Evolutionary conservation across 2,329 filamentous ascomycete species (phyloP).

Genomic region (Gyromitra esculenta): DNA sequence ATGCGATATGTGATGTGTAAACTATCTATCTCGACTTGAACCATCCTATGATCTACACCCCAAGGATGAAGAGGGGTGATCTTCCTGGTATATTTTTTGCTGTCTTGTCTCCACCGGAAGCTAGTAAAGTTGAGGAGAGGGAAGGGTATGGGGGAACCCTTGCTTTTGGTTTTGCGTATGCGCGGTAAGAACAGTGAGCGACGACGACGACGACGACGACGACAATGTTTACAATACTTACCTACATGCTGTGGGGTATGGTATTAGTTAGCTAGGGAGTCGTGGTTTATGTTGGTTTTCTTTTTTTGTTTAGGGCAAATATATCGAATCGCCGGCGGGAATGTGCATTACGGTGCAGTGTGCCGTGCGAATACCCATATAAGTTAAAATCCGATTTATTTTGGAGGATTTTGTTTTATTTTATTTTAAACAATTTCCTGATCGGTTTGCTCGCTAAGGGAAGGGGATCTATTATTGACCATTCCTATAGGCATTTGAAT

Average conservation of each 20-base stretch:
- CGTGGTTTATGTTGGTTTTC: conserved; percentile 29
- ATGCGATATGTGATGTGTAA: conserved; percentile 47
- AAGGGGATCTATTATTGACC: conserved; percentile 31
- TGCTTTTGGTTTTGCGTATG: conserved; percentile 38
- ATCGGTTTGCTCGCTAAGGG: conserved; percentile 23
- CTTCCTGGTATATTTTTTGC: conserved; percentile 30
- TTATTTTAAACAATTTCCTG: conserved; percentile 39
- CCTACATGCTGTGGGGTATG: conserved; percentile 33
- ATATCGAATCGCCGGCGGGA: conserved; percentile 36
- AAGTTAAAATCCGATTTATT: conserved; percentile 16
- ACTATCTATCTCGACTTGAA: conserved; percentile 26
- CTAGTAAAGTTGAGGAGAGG: conserved; percentile 29
- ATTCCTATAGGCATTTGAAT: conserved; percentile 20
- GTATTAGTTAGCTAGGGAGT: neutral
- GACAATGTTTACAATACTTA: conserved; percentile 32
- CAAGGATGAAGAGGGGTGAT: conserved; percentile 18
- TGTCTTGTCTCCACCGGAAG: conserved; percentile 47
- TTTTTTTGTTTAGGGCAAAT: conserved; percentile 38
- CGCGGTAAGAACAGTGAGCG: conserved; percentile 6
- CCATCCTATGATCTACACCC: conserved; percentile 29
- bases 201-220: neutral
- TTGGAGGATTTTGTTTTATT: conserved; percentile 23
- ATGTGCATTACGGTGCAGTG: conserved; percentile 24
- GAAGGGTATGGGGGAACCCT: conserved; percentile 32
- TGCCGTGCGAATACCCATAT: conserved; percentile 17